Evolutionary conservation across 2,329 filamentous ascomycete genomes (phyloP).

Genomic region (Fusarium armeniacum): DNA sequence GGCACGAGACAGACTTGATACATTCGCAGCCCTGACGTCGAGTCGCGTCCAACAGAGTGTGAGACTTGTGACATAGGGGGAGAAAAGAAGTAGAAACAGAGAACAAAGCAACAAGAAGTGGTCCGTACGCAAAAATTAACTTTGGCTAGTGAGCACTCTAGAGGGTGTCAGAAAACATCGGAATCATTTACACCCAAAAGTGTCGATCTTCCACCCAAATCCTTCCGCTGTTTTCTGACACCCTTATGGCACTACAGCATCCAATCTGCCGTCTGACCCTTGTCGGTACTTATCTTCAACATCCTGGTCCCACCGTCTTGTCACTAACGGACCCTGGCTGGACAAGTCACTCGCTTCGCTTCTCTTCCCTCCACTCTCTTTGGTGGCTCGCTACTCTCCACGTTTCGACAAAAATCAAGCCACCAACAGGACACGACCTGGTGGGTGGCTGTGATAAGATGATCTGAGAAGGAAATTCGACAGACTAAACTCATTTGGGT

Average conservation of each 20-base stretch:
- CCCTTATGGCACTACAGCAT: neutral
- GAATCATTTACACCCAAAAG: too few species aligned
- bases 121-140: constrained; percentile 4
- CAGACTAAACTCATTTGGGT: constrained; percentile 19
- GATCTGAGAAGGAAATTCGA: neutral
- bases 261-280: neutral
- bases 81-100: neutral
- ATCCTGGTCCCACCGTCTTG: neutral
- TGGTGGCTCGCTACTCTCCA: neutral
- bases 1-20: constrained; percentile 10
- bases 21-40: neutral
- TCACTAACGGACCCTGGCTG: neutral
- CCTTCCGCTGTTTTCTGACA: too few species aligned
- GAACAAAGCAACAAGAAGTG: neutral
- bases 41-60: neutral
- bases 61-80: neutral
- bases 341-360: neutral
- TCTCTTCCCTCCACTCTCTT: neutral
- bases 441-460: constrained; percentile 10
- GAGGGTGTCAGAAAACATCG: too few species aligned
- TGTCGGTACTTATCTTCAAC: neutral
- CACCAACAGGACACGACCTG: neutral
- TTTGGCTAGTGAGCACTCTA: neutral
- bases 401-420: neutral
- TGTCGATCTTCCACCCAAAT: too few species aligned